Conservation (phyloP, 2,329 filamentous ascomycete genomes). For the Phialemoniopsis sp. region DNA sequence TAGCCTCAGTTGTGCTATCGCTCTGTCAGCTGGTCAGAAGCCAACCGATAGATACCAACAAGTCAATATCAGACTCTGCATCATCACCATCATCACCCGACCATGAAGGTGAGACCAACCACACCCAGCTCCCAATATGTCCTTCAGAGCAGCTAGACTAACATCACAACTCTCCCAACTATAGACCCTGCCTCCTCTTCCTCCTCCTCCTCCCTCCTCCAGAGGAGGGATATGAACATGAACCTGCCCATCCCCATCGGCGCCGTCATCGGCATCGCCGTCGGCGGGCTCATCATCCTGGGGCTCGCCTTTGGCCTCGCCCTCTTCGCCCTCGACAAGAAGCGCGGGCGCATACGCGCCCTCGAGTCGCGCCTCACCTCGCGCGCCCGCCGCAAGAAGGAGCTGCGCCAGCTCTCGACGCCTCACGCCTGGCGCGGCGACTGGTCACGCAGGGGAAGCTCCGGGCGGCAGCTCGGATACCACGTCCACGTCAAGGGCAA, state of each 20-base stretch:
- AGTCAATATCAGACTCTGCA: too few relatives aligned
- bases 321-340: constrained; percentile 20
- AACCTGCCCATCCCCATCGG: constrained; percentile 1
- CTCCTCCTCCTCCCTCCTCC: too few relatives aligned
- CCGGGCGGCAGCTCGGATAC: background rate
- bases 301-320: constrained; percentile 28
- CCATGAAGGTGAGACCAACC: too few relatives aligned
- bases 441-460: background rate
- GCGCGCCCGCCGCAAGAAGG: too few relatives aligned
- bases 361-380: background rate
- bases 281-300: constrained; percentile 1
- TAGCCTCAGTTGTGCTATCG: too few relatives aligned
- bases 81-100: too few relatives aligned
- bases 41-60: too few relatives aligned
- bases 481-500: constrained; percentile 1
- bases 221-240: background rate
- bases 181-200: too few relatives aligned
- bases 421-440: constrained; percentile 1
- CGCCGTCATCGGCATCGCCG: constrained; percentile 1
- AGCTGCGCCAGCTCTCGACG: background rate
- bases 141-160: too few relatives aligned
- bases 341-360: background rate
- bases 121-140: too few relatives aligned
- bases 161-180: too few relatives aligned
- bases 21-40: too few relatives aligned